phyloP scores from a whole-genome alignment of 495 filamentous ascomycete species.

The Penicillium ucsense region DNA sequence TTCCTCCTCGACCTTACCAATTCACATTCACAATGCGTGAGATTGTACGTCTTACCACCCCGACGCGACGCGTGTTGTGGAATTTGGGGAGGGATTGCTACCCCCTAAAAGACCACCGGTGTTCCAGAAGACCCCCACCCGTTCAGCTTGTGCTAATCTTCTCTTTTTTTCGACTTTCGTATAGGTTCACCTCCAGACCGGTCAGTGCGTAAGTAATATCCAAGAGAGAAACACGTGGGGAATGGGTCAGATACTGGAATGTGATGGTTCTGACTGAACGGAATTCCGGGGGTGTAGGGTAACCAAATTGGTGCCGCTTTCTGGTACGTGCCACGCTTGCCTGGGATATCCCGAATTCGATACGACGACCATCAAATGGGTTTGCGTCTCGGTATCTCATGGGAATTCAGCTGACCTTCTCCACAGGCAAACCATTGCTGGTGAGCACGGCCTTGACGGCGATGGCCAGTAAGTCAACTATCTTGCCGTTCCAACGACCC shows the following conservation, averaged over 20 bases:
- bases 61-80: slow-evolving; percentile 30
- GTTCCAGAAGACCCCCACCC: slow-evolving; percentile 37
- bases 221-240: slow-evolving; percentile 1
- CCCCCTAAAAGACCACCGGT: neutral
- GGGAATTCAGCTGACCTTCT: slow-evolving; percentile 19
- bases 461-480: slow-evolving; percentile 67
- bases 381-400: neutral
- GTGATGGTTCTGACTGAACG: slow-evolving; percentile 17
- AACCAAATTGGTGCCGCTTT: slow-evolving; percentile 99
- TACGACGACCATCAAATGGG: slow-evolving; percentile 10
- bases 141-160: slow-evolving; percentile 30
- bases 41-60: slow-evolving; percentile 58
- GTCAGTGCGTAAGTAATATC: slow-evolving; percentile 75
- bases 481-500: neutral
- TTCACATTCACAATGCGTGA: slow-evolving; percentile 73
- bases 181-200: slow-evolving; percentile 98
- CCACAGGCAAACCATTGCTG: slow-evolving; percentile 86
- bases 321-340: slow-evolving; percentile 51
- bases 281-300: slow-evolving; percentile 49
- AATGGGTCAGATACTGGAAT: slow-evolving; percentile 3
- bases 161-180: slow-evolving; percentile 24
- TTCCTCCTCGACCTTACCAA: slow-evolving; percentile 27
- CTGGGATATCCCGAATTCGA: slow-evolving; percentile 3
- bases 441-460: slow-evolving; percentile 97
- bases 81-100: neutral